These are phyloP conservation scores for Gentiana straminea DNA, from an alignment of 257 asterid species.

Conservation along the genomic window DNA sequence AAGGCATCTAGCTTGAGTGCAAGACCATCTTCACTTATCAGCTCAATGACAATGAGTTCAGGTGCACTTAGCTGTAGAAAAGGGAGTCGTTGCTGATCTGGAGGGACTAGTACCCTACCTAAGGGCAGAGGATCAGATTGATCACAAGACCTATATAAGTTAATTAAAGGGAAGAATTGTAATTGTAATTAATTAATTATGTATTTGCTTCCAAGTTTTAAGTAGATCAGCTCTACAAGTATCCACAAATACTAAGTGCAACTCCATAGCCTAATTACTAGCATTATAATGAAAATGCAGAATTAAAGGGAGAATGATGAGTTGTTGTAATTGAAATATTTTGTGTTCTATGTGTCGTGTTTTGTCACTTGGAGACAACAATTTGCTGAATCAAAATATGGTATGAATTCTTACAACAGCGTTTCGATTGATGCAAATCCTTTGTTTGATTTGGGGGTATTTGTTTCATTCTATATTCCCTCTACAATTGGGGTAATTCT, in stretches of 20 bases:
- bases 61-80: constrained; percentile 61
- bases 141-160: background rate
- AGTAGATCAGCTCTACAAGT: constrained; percentile 7
- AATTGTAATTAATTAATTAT: background rate
- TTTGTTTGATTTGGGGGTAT: no score
- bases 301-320: constrained; percentile 10
- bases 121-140: background rate
- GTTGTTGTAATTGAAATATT: constrained; percentile 10
- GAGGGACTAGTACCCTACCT: background rate
- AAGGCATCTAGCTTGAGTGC: constrained; percentile 93
- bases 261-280: no score
- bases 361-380: background rate
- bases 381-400: no score
- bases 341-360: background rate
- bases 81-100: constrained; percentile 42
- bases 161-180: background rate
- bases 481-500: no score
- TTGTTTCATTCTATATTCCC: no score
- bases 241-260: background rate
- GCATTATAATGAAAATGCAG: background rate
- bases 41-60: constrained; percentile 45
- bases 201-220: background rate
- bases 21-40: constrained; percentile 56
- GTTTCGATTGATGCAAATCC: no score
- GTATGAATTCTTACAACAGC: no score